Base-by-base conservation (phyloP, 495 filamentous ascomycete genomes). In the Penicillium cosmopolitanum region DNA sequence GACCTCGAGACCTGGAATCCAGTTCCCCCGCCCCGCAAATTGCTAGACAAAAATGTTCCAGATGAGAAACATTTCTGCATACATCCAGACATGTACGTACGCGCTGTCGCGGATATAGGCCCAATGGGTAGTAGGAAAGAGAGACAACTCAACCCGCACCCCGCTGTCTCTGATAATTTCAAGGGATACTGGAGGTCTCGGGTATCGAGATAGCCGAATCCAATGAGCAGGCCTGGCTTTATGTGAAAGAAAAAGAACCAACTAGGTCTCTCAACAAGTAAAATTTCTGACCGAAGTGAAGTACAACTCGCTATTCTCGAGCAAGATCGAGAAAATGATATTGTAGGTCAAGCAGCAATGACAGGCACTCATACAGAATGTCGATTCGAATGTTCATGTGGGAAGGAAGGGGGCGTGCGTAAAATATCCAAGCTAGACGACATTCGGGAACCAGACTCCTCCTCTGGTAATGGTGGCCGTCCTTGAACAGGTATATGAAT, bases 31-130 rank as follows among this genome's bases (percentile, higher is more conserved):
- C 42, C 42, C 42, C 42, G 42, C 42, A 18, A 44, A 9, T 16
- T 44, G 13, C n/a, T 9, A 44, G 42, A 19, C 15, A 8, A 19
- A 44, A 8, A 13, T 48, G 11, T 25, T 28, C 23, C 11, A 31
- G 46, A 48, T 48, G 46, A 48, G 23, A 48, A 28, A 12, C 55
- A 56, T 31, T 36, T 57, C 52, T 53, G 15, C 5, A 9, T 31
- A 25, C 8, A 4, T 21, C 38, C 46, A 31, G 2, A 18, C n/a
- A 56, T 62, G 51, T 51, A 62, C 50, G 15, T 60, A 65, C 55
- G 58, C 62, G 63, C 15, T 51, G 31, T 64, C 31, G 58, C 58
- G 58, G 50, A 40, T 60, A 60, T 28, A 48, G 60, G 42, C 52
- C 53, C 51, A 63, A 57, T 53, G 52, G 25, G 23, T n/a, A 16